Conservation (phyloP, 2,329 filamentous ascomycete species). For the Xylaria hypoxylon region DNA sequence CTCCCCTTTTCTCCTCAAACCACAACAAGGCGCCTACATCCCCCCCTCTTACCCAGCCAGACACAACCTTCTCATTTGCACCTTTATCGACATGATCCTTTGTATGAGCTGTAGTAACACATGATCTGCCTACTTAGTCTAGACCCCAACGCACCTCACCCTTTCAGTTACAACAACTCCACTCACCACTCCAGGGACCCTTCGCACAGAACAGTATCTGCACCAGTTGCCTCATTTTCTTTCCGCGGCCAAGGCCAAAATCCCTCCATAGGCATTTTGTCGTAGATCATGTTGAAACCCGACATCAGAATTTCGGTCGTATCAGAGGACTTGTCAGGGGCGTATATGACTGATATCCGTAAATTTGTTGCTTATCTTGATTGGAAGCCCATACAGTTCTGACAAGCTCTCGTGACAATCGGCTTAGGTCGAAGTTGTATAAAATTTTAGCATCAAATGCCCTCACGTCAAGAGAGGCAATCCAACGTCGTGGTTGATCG, state of each 20-base stretch:
- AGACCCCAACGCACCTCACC: too few species aligned
- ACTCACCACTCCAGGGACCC: too few species aligned
- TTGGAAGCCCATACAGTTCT: background rate
- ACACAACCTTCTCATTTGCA: too few species aligned
- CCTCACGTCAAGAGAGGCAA: slow-evolving; percentile 2
- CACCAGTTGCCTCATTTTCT: too few species aligned
- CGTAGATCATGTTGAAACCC: slow-evolving; percentile 28
- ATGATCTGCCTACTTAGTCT: too few species aligned
- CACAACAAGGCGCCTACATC: too few species aligned
- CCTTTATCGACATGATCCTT: too few species aligned
- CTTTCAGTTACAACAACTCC: too few species aligned
- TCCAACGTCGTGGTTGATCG: slow-evolving; percentile 14
- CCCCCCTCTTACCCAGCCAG: too few species aligned
- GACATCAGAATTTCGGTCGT: background rate
- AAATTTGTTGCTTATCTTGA: slow-evolving; percentile 1
- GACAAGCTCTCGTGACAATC: slow-evolving; percentile 2
- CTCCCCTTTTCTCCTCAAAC: too few species aligned
- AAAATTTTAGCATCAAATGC: background rate
- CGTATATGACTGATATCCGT: slow-evolving; percentile 2
- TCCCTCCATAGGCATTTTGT: slow-evolving; percentile 27
- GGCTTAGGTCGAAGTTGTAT: slow-evolving; percentile 6
- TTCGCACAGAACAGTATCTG: too few species aligned
- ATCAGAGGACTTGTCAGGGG: background rate
- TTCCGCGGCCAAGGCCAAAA: slow-evolving; percentile 27
- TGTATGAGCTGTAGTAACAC: too few species aligned